Percentiles rank a stretch among this genome's conserved stretches.
These are phyloP conservation scores for Fusarium phyllophilum DNA, from an alignment of 2,329 filamentous ascomycete species.

Conservation along the genomic window DNA sequence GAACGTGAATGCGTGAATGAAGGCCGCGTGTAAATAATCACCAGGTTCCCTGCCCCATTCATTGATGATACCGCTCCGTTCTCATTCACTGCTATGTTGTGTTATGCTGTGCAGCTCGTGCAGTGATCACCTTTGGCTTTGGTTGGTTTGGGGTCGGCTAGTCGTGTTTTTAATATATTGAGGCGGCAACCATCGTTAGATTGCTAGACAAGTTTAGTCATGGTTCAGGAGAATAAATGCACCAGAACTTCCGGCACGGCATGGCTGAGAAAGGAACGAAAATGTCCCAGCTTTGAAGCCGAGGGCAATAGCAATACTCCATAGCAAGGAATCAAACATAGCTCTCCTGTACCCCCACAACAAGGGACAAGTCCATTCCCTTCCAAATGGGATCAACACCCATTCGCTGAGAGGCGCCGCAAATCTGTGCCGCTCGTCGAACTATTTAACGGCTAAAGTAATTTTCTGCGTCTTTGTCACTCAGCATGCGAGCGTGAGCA, in stretches of 20 bases:
- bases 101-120: slow-evolving; percentile 11
- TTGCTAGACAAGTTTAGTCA: slow-evolving; percentile 24
- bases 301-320: neutral
- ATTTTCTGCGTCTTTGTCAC: slow-evolving; percentile 12
- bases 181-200: slow-evolving; percentile 30
- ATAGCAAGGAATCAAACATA: slow-evolving; percentile 1
- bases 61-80: slow-evolving; percentile 10
- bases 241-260: slow-evolving; percentile 8
- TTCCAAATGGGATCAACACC: slow-evolving; percentile 40
- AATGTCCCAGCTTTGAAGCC: slow-evolving; percentile 9
- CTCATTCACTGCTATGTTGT: slow-evolving; percentile 6
- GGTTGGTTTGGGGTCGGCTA: slow-evolving; percentile 15
- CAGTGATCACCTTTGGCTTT: slow-evolving; percentile 26
- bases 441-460: slow-evolving; percentile 24
- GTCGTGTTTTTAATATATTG: slow-evolving; percentile 33
- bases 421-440: slow-evolving; percentile 29
- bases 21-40: slow-evolving; percentile 33
- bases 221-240: slow-evolving; percentile 1
- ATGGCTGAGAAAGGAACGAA: slow-evolving; percentile 14
- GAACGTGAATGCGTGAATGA: slow-evolving; percentile 37
- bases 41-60: slow-evolving; percentile 18
- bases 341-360: slow-evolving; percentile 26
- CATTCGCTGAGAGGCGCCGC: slow-evolving; percentile 30
- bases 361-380: slow-evolving; percentile 28
- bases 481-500: slow-evolving; percentile 4